phyloP scores from a whole-genome alignment of 305 asterid species.

The Ruellia speciosa region DNA sequence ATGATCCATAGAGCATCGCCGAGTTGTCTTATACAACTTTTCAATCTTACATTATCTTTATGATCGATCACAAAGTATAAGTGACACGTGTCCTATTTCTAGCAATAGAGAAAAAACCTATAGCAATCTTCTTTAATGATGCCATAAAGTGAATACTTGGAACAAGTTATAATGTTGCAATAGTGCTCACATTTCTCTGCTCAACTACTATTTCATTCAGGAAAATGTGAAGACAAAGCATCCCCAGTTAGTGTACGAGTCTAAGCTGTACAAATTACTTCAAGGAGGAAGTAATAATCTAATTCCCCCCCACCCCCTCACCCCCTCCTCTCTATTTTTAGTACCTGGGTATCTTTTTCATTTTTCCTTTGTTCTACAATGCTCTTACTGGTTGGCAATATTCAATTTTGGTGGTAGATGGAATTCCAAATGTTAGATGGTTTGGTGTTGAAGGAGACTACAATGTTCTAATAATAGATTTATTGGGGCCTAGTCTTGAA shows the following conservation, averaged over 20 bases:
- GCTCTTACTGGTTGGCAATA: slow-evolving; percentile 16
- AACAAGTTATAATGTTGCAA: background rate
- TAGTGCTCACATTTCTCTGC: slow-evolving; percentile 9
- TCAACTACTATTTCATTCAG: slow-evolving; percentile 29
- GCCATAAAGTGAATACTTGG: background rate
- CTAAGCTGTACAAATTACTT: slow-evolving; percentile 77
- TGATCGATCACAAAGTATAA: too few relatives aligned
- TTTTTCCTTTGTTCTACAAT: background rate
- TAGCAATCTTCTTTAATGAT: background rate
- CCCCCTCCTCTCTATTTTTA: slow-evolving; percentile 14
- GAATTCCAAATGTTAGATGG: slow-evolving; percentile 82
- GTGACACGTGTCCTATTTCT: too few relatives aligned
- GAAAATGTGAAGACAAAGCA: slow-evolving; percentile 91
- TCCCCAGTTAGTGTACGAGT: slow-evolving; percentile 83
- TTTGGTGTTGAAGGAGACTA: slow-evolving; percentile 96
- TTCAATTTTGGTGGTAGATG: slow-evolving; percentile 49
- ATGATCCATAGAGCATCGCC: too few relatives aligned
- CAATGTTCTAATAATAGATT: slow-evolving; percentile 89
- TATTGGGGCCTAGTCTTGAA: slow-evolving; percentile 92
- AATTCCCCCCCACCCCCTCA: too few relatives aligned
- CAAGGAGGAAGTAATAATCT: slow-evolving; percentile 86
- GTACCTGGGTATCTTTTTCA: slow-evolving; percentile 6
- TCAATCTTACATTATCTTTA: too few relatives aligned
- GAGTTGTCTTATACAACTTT: too few relatives aligned
- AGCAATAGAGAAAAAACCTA: too few relatives aligned